Conservation (phyloP, 345 rosid genomes). For the Acer yangbiense region DNA sequence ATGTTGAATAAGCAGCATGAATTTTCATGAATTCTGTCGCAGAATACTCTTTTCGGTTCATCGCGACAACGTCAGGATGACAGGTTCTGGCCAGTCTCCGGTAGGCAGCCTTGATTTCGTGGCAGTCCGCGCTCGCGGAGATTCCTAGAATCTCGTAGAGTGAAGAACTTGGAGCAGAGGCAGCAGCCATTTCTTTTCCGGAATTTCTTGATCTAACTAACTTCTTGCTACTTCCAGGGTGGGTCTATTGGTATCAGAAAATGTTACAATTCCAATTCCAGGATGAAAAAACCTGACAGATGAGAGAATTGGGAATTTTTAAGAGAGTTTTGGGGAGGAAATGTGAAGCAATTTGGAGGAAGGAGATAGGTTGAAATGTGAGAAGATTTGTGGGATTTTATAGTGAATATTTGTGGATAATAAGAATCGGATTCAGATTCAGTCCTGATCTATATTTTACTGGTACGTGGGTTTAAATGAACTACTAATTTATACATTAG, state of each 20-base stretch:
- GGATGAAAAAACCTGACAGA: neutral
- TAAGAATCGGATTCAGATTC: too few relatives aligned
- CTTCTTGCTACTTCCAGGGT: neutral
- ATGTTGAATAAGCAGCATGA: conserved; percentile 56
- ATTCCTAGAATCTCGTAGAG: conserved; percentile 57
- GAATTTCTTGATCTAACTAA: neutral
- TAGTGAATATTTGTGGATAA: neutral
- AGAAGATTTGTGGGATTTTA: neutral
- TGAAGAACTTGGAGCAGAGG: conserved; percentile 36
- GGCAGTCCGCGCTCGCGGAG: conserved; percentile 37
- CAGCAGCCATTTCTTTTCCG: neutral
- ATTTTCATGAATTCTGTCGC: conserved; percentile 49
- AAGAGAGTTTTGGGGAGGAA: neutral
- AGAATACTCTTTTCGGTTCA: conserved; percentile 41
- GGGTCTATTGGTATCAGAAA: neutral
- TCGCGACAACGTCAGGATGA: conserved; percentile 62
- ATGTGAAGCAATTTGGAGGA: neutral
- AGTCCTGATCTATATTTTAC: too few relatives aligned
- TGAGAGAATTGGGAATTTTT: neutral
- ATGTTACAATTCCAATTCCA: neutral
- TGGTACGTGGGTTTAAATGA: too few relatives aligned
- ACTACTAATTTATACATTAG: too few relatives aligned
- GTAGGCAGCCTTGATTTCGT: conserved; percentile 61
- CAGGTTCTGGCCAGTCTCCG: conserved; percentile 51
- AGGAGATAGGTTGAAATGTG: neutral